phyloP scores from a whole-genome alignment of 345 rosid species.

The Turnera subulata region DNA sequence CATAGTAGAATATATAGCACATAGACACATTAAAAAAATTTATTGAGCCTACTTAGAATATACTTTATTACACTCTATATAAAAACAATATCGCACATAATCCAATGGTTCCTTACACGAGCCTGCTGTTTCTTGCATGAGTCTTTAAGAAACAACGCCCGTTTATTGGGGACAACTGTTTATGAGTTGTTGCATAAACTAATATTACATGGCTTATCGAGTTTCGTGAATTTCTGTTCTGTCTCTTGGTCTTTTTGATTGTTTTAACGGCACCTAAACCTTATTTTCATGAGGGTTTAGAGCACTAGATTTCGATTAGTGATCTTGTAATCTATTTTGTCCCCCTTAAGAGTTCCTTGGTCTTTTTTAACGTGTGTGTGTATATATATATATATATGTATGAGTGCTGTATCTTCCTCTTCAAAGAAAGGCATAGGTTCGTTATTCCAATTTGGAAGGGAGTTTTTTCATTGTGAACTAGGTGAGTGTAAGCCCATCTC shows the following conservation, averaged over 20 bases:
- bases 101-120: conserved; percentile 4
- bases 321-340: conserved; percentile 26
- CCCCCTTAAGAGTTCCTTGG: conserved; percentile 1
- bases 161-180: conserved; percentile 29
- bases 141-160: conserved; percentile 32
- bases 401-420: conserved; percentile 12
- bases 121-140: conserved; percentile 29
- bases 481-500: too few species aligned
- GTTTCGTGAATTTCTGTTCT: conserved; percentile 21
- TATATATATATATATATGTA: conserved; percentile 10
- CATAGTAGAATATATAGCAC: neutral
- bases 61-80: too few species aligned
- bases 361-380: neutral
- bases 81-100: neutral
- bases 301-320: conserved; percentile 38
- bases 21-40: too few species aligned
- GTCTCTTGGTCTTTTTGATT: conserved; percentile 12
- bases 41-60: too few species aligned
- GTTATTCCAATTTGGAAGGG: conserved; percentile 1
- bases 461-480: neutral
- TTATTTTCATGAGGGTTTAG: conserved; percentile 33
- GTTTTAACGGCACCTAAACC: conserved; percentile 5
- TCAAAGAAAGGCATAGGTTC: too few species aligned
- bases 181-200: conserved; percentile 21
- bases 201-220: conserved; percentile 14